Evolutionary conservation across 306 rosid genomes (phyloP), one percentile per base, ranked within the genome.

Genomic region (Coriaria nepalensis): DNA sequence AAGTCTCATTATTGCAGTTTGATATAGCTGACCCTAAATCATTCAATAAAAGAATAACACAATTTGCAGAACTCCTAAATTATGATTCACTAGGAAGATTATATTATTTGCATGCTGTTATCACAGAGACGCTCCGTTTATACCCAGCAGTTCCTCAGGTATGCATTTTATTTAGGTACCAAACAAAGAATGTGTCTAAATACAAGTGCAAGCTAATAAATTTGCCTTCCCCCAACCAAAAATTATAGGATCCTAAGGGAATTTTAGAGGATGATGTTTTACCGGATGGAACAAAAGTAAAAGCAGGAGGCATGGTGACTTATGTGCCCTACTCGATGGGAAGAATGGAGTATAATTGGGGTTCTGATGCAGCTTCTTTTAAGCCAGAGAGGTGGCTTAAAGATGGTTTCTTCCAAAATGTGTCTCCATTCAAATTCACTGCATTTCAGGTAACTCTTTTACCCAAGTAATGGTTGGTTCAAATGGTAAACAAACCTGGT

Each of bases 71-170:
- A 12, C 63, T 85, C 0, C 45, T 90, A 65, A 81, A 49, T 42
- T 81, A 90, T 53, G 95, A 81, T 53, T 73, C 94, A n/a, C 35
- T 85, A 42, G 83, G 75, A 13, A 75, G 15, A 47, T 45, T 81
- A n/a, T 73, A 75, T 43, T 85, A 81, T 61, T 56, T 90, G 72
- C 95, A 81, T 52, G 98, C 98, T 0, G 86, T 77, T 56, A 79
- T 90, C 32, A 85, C 98, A 2, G 95, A 90, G 80, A 81, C 98
- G 4, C 76, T 90, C 6, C 77, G 95, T 56, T 58, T 90, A 51
- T 81, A 85, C 56, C 98, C 98, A 0, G 98, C 98, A 4, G 95
- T 90, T 39, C 95, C 98, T 52, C 98, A 90, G 92, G 98, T 90
- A 61, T 43, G 49, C 50, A 11, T 13, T 20, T 20, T 20, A 20